Percentiles rank a stretch among this genome's conserved stretches.
These are phyloP conservation scores for Mallotus japonicus DNA, from an alignment of 441 rosid species.

Conservation along the genomic window DNA sequence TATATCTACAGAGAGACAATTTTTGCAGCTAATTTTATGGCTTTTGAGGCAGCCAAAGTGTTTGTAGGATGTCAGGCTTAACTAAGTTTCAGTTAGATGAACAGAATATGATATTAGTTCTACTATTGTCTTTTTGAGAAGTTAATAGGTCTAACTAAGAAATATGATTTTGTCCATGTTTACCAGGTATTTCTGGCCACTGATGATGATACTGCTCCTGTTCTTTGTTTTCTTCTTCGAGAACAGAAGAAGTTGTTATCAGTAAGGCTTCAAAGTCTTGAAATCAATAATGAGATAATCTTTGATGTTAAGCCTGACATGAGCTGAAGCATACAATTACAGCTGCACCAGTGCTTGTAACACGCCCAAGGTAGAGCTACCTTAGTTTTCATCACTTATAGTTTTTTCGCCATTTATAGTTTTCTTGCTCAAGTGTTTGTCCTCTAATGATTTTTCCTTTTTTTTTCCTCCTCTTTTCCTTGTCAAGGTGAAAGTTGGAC, in stretches of 20 bases:
- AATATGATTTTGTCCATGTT: conserved; percentile 15
- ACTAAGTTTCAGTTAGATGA: no score
- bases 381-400: background rate
- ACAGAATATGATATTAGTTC: conserved; percentile 7
- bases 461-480: conserved; percentile 10
- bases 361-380: conserved; percentile 70
- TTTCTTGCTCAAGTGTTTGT: conserved; percentile 17
- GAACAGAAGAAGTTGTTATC: conserved; percentile 91
- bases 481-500: conserved; percentile 70
- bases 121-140: conserved; percentile 11
- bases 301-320: conserved; percentile 82
- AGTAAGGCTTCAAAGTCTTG: conserved; percentile 80
- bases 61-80: no score
- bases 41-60: no score
- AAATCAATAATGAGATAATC: conserved; percentile 70
- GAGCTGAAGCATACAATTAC: conserved; percentile 93
- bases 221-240: conserved; percentile 82
- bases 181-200: conserved; percentile 92
- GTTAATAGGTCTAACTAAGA: conserved; percentile 6
- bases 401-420: conserved; percentile 11
- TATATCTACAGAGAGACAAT: no score
- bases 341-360: conserved; percentile 84
- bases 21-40: no score
- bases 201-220: conserved; percentile 75
- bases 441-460: conserved; percentile 17